Conservation (phyloP, 2,329 filamentous ascomycete species). For the Colletotrichum lentis region DNA sequence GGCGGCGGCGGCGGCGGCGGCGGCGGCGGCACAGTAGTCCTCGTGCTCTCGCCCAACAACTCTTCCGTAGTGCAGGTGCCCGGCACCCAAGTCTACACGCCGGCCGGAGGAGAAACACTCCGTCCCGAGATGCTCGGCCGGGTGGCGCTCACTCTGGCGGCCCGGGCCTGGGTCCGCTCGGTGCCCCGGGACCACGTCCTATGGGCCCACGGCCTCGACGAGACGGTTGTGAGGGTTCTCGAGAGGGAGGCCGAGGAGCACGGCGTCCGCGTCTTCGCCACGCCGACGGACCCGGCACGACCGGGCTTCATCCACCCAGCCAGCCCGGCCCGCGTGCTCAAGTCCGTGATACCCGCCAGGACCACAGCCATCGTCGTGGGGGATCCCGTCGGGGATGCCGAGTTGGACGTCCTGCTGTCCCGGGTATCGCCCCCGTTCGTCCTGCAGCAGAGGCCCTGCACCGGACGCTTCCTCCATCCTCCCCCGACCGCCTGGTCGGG, state of each 20-base stretch:
- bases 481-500: not conserved
- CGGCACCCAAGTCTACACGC: not conserved
- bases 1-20: too few species aligned
- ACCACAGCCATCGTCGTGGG: not conserved
- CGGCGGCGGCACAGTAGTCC: not conserved
- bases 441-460: not conserved
- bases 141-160: not conserved
- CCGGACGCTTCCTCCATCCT: not conserved
- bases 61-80: not conserved
- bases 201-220: not conserved
- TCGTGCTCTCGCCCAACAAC: not conserved
- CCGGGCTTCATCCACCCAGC: not conserved
- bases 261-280: not conserved
- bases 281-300: not conserved
- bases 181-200: slow-evolving; percentile 3
- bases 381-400: not conserved
- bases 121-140: not conserved
- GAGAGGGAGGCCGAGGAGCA: not conserved
- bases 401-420: not conserved
- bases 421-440: not conserved
- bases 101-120: not conserved
- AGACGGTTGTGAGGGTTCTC: not conserved
- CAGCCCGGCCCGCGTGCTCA: not conserved
- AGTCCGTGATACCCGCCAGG: not conserved
- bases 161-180: slow-evolving; percentile 10